Base-by-base conservation (phyloP, 75 land plant genomes). In the Cupressus sempervirens region DNA sequence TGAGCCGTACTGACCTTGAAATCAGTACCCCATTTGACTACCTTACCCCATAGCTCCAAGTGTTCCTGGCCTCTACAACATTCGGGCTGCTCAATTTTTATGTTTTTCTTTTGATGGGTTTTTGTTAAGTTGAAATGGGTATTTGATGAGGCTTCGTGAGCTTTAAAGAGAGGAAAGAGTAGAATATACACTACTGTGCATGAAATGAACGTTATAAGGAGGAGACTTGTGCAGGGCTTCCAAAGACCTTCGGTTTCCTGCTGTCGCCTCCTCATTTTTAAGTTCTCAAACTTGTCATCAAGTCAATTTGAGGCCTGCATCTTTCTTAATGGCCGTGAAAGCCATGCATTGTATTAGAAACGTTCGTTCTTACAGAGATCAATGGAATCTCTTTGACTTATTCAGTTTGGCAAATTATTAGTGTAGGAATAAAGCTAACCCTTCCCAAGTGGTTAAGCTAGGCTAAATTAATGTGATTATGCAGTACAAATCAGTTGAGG, bases 1-100 rank as follows among this genome's bases (percentile, higher is more conserved):
- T 62, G n/a, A 50, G 95, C 82, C 13, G 92, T 81, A 52, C 93
- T 90, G 76, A 95, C 84, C 85, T 86, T 84, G 68, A 89, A 88
- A 65, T 92, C 86, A 13, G 88, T 67, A 32, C 98, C 98, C 95
- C 94, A 96, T 75, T 92, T 92, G 86, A 95, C 95, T 0, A 92
- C 98, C 16, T 76, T 40, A 0, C 97, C 94, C 98, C 98, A 96
- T 1, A 95, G 81, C 89, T 96, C 98, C 91, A 88, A 84, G 81
- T 90, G 85, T 76, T 91, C 93, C 15, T 86, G 81, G 15, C 98
- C 98, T 65, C 89, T 62, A 79, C 98, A 96, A 83, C 98, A 96
- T 76, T 82, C 89, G 16, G 30, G 50, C 45, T 80, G 54, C 10
- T 56, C 83, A 3, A 74, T 29, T 86, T 73, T 75, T 35, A 75